Conservation (phyloP, 768 basidiomycete species). For the Cystobasidium tubakii region DNA sequence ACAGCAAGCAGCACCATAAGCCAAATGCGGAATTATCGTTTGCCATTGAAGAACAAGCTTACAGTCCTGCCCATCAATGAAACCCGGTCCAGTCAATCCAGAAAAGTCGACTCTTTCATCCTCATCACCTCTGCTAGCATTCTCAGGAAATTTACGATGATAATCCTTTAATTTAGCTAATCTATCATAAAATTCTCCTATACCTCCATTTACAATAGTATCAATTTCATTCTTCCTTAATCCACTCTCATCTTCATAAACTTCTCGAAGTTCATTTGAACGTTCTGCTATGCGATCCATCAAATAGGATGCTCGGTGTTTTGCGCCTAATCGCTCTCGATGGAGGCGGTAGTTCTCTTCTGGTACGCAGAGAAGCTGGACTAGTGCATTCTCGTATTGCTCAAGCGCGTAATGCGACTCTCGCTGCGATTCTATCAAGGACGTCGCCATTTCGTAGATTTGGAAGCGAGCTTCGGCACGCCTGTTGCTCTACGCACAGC, state of each 20-base stretch:
- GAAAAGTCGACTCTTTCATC: conserved; percentile 59
- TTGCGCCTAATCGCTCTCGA: conserved; percentile 56
- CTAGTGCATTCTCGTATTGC: conserved; percentile 78
- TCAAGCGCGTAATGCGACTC: conserved; percentile 95
- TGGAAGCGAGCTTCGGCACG: not conserved
- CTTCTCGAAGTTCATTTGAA: conserved; percentile 38
- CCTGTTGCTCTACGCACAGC: not conserved
- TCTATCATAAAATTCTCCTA: conserved; percentile 91
- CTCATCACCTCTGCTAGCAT: conserved; percentile 34
- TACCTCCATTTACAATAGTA: conserved; percentile 52
- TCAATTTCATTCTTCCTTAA: conserved; percentile 43
- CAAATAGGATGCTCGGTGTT: conserved; percentile 86
- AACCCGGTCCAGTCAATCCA: conserved; percentile 62
- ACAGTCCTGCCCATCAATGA: conserved; percentile 76
- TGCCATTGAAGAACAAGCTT: conserved; percentile 49
- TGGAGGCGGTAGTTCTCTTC: conserved; percentile 30
- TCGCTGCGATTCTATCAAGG: conserved; percentile 83
- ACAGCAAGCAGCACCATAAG: not conserved
- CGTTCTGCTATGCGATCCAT: conserved; percentile 66
- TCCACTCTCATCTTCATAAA: conserved; percentile 34
- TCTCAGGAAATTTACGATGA: conserved; percentile 89
- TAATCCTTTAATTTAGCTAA: conserved; percentile 94
- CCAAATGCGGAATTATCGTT: too few relatives aligned
- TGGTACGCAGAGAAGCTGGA: conserved; percentile 49
- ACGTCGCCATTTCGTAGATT: conserved; percentile 48